Evolutionary conservation across 768 basidiomycete genomes (phyloP).

Genomic region (Termitomyces sp.): DNA sequence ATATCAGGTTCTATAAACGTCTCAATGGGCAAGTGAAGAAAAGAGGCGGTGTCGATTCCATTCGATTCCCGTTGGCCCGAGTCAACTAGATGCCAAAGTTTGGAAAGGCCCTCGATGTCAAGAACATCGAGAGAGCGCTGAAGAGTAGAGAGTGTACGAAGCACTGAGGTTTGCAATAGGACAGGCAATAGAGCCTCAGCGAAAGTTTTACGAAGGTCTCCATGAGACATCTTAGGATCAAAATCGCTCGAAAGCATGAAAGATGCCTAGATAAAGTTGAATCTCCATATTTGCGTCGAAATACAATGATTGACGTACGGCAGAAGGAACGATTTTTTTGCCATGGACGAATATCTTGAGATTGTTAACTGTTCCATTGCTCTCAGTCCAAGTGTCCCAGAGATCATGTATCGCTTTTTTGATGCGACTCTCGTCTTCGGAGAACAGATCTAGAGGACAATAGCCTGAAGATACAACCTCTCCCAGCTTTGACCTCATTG

Average conservation of each 20-base stretch:
- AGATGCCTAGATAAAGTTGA: slow-evolving; percentile 19
- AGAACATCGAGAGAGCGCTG: slow-evolving; percentile 78
- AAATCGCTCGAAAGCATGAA: slow-evolving; percentile 22
- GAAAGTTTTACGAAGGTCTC: slow-evolving; percentile 47
- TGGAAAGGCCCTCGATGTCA: slow-evolving; percentile 79
- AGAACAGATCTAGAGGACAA: slow-evolving; percentile 91
- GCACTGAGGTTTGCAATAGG: slow-evolving; percentile 48
- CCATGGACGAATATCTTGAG: slow-evolving; percentile 77
- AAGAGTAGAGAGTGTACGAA: slow-evolving; percentile 51
- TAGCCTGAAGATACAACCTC: slow-evolving; percentile 46
- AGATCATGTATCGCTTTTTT: slow-evolving; percentile 62
- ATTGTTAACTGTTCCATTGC: slow-evolving; percentile 72
- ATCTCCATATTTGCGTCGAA: neutral
- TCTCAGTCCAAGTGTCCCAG: slow-evolving; percentile 70
- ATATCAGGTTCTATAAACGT: slow-evolving; percentile 49
- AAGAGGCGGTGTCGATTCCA: slow-evolving; percentile 3
- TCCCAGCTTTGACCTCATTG: slow-evolving; percentile 41
- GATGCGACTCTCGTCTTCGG: slow-evolving; percentile 58
- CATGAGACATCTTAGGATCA: slow-evolving; percentile 9
- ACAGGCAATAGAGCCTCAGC: slow-evolving; percentile 43
- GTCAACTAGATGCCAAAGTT: slow-evolving; percentile 36
- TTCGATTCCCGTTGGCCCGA: slow-evolving; percentile 9
- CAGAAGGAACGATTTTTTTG: slow-evolving; percentile 47
- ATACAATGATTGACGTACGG: slow-evolving; percentile 38
- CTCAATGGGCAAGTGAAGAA: slow-evolving; percentile 28